Evolutionary conservation across 495 filamentous ascomycete species (phyloP).

Genomic region (Penicillium waksmanii): DNA sequence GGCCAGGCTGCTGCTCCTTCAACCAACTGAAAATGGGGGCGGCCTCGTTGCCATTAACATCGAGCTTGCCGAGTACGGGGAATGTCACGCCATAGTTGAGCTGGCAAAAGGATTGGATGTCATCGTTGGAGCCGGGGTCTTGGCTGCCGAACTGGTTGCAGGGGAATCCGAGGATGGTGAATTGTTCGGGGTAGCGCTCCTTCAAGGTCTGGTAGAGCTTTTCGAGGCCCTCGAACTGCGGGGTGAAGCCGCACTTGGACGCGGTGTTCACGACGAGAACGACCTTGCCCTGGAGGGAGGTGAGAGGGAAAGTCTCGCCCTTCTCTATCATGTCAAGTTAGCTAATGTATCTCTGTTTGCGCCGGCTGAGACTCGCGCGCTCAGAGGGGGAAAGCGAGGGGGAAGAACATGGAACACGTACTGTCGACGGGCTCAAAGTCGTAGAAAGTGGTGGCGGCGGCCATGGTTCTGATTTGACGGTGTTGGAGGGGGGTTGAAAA

Average conservation of each 20-base stretch:
- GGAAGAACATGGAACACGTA: constrained; percentile 44
- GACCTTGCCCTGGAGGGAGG: constrained; percentile 80
- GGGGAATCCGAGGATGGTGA: constrained; percentile 91
- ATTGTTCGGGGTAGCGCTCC: constrained; percentile 68
- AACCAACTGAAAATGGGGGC: constrained; percentile 85
- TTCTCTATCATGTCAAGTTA: constrained; percentile 60
- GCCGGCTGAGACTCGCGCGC: neutral
- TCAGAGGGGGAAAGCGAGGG: neutral
- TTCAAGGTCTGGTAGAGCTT: constrained; percentile 81
- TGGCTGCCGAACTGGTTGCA: constrained; percentile 97
- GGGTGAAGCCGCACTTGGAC: constrained; percentile 98
- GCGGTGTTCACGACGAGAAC: constrained; percentile 98
- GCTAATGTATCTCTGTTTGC: constrained; percentile 21
- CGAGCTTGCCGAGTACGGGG: constrained; percentile 86
- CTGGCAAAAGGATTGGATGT: constrained; percentile 92
- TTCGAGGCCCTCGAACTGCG: constrained; percentile 93
- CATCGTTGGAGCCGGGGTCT: constrained; percentile 85
- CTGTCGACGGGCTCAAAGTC: constrained; percentile 87
- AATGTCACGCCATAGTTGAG: constrained; percentile 95
- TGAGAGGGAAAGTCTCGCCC: constrained; percentile 70
- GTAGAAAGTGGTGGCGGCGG: constrained; percentile 86
- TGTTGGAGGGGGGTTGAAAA: neutral
- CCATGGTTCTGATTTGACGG: constrained; percentile 60
- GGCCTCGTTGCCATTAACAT: constrained; percentile 87
- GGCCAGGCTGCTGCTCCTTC: constrained; percentile 81